phyloP scores from a whole-genome alignment of 1,139 yeast genomes.

The Candida sanyaensis region DNA sequence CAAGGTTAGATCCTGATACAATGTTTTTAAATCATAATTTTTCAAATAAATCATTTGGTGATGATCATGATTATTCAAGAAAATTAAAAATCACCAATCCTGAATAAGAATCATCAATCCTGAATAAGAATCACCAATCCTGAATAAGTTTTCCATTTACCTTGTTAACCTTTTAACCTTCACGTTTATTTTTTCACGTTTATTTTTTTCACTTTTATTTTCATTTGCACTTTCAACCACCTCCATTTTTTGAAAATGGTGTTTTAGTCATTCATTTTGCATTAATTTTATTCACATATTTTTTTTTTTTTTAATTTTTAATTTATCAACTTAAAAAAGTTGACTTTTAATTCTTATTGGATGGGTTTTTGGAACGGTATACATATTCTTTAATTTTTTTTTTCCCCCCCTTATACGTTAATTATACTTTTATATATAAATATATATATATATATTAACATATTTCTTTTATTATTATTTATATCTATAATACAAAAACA shows the following conservation, averaged over 20 bases:
- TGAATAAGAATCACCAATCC: slow-evolving; percentile 67
- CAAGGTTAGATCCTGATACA: slow-evolving; percentile 66
- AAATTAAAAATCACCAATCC: slow-evolving; percentile 73
- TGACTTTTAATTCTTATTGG: not conserved
- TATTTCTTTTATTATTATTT: not conserved
- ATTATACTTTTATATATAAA: not conserved
- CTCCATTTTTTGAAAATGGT: too few species aligned
- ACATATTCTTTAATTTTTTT: too few species aligned
- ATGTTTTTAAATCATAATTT: slow-evolving; percentile 60
- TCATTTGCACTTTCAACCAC: not conserved
- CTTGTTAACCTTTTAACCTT: too few species aligned
- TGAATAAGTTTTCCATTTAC: too few species aligned
- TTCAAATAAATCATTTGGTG: slow-evolving; percentile 66
- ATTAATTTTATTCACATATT: not conserved
- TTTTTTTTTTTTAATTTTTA: not conserved
- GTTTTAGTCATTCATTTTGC: not conserved
- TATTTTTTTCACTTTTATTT: too few species aligned
- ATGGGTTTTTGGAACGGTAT: not conserved
- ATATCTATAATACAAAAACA: not conserved
- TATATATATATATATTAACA: not conserved
- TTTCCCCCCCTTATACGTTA: not conserved
- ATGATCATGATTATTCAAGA: slow-evolving; percentile 73
- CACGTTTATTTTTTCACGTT: too few species aligned
- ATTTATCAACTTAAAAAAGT: not conserved
- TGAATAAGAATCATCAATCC: too few species aligned